Evolutionary conservation across 2,329 filamentous ascomycete species (phyloP).

Genomic region (Penicillium sp.): DNA sequence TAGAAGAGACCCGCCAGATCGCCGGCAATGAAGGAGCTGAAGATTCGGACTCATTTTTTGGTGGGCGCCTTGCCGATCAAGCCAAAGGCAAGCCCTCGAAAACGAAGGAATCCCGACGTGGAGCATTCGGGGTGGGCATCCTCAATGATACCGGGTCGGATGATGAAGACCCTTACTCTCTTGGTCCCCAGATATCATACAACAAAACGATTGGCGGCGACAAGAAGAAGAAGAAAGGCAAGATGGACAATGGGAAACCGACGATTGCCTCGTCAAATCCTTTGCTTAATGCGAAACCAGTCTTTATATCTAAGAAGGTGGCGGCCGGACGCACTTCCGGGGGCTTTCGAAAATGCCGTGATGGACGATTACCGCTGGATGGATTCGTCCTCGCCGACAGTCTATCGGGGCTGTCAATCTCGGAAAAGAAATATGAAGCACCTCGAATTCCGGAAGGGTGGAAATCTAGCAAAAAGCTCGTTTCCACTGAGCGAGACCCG

Average conservation of each 20-base stretch:
- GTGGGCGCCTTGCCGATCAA: constrained; percentile 28
- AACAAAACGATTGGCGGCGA: constrained; percentile 74
- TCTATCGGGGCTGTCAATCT: constrained; percentile 45
- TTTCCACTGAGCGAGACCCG: constrained; percentile 31
- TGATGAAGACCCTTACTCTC: constrained; percentile 88
- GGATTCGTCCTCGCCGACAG: constrained; percentile 68
- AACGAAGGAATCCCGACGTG: constrained; percentile 52
- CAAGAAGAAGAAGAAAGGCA: constrained; percentile 69
- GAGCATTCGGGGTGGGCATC: constrained; percentile 79
- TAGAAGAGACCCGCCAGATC: constrained; percentile 20
- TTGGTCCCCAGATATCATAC: constrained; percentile 85
- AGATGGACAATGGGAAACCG: constrained; percentile 33
- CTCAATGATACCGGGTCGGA: constrained; percentile 92
- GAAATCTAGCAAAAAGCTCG: constrained; percentile 55
- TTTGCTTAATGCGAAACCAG: constrained; percentile 58
- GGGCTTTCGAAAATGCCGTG: constrained; percentile 66
- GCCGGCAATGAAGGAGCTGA: constrained; percentile 16
- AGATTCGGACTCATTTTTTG: constrained; percentile 35
- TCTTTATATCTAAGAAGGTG: constrained; percentile 67
- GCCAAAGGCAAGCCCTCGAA: constrained; percentile 40
- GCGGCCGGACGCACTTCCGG: constrained; percentile 40
- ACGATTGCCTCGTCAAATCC: constrained; percentile 56
- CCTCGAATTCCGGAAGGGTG: constrained; percentile 54
- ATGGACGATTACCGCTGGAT: constrained; percentile 71
- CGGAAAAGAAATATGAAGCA: constrained; percentile 43